Conservation (phyloP, 2,329 filamentous ascomycete genomes). For the Paraphaeosphaeria minitans region DNA sequence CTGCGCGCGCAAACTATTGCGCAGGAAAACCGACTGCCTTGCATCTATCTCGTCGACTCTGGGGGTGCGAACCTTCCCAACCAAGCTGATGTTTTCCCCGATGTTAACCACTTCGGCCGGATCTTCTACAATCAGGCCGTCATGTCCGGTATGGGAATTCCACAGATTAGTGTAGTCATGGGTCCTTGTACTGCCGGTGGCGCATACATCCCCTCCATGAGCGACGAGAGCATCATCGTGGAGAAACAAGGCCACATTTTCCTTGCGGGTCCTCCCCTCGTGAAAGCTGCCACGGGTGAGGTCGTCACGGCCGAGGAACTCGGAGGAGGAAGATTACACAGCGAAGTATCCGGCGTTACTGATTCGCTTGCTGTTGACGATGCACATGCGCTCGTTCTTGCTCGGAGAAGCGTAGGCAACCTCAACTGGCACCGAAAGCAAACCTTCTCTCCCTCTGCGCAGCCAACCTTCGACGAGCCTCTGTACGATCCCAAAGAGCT, state of each 20-base stretch:
- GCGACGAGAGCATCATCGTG: slow-evolving; percentile 96
- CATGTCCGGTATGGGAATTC: slow-evolving; percentile 87
- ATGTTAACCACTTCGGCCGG: slow-evolving; percentile 91
- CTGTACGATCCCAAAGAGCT: slow-evolving; percentile 81
- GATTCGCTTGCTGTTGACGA: slow-evolving; percentile 96
- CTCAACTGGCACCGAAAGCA: slow-evolving; percentile 78
- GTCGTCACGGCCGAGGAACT: slow-evolving; percentile 88
- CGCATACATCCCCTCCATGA: slow-evolving; percentile 96
- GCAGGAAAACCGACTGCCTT: slow-evolving; percentile 79
- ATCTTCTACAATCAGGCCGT: slow-evolving; percentile 98
- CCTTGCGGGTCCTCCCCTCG: slow-evolving; percentile 88
- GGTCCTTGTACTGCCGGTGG: slow-evolving; percentile 95
- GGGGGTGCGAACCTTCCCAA: slow-evolving; percentile 94
- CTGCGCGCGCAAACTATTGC: slow-evolving; percentile 89
- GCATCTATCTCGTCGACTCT: slow-evolving; percentile 95
- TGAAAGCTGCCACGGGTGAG: slow-evolving; percentile 95
- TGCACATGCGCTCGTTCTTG: slow-evolving; percentile 85
- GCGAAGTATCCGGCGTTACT: slow-evolving; percentile 87
- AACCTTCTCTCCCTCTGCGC: slow-evolving; percentile 35
- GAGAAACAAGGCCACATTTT: slow-evolving; percentile 97
- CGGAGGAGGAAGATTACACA: slow-evolving; percentile 87
- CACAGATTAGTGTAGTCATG: slow-evolving; percentile 95
- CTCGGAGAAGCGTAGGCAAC: slow-evolving; percentile 81
- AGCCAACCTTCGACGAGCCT: slow-evolving; percentile 68
- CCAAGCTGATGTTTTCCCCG: slow-evolving; percentile 94